These are phyloP conservation scores for Sicyos baderoa DNA, from an alignment of 306 rosid species.

Conservation along the genomic window DNA sequence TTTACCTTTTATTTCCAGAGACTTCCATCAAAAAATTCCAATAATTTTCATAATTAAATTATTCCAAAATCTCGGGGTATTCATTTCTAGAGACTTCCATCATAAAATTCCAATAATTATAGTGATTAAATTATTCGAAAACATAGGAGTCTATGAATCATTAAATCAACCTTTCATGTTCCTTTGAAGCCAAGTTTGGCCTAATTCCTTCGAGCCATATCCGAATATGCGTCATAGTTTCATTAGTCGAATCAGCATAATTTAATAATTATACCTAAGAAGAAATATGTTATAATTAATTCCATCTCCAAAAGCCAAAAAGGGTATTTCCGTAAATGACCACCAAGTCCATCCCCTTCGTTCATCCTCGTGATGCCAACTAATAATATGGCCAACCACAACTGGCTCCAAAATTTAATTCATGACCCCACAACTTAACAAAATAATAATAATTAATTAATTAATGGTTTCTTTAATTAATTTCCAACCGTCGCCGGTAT, in stretches of 20 bases:
- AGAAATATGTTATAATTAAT: not conserved
- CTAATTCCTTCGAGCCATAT: not conserved
- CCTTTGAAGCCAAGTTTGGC: conserved; percentile 1
- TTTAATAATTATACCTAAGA: not conserved
- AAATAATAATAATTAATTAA: not conserved
- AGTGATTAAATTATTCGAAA: not conserved
- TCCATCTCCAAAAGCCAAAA: not conserved
- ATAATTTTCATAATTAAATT: not conserved
- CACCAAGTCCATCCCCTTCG: not conserved
- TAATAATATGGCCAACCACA: not conserved
- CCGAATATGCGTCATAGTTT: not conserved
- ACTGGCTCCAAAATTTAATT: not conserved
- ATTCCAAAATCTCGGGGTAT: not conserved
- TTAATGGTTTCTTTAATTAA: not conserved
- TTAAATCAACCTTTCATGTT: not conserved
- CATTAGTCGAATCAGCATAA: not conserved
- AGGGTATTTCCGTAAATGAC: not conserved
- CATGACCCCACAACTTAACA: not conserved
- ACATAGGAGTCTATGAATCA: not conserved
- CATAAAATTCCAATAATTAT: not conserved
- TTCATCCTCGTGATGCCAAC: not conserved
- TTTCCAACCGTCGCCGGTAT: not conserved
- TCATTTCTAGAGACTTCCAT: not conserved
- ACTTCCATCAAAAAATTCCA: not conserved
- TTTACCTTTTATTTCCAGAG: not conserved